Conservation (phyloP, 805 yeast species). For the Myxozyma neotropica region DNA sequence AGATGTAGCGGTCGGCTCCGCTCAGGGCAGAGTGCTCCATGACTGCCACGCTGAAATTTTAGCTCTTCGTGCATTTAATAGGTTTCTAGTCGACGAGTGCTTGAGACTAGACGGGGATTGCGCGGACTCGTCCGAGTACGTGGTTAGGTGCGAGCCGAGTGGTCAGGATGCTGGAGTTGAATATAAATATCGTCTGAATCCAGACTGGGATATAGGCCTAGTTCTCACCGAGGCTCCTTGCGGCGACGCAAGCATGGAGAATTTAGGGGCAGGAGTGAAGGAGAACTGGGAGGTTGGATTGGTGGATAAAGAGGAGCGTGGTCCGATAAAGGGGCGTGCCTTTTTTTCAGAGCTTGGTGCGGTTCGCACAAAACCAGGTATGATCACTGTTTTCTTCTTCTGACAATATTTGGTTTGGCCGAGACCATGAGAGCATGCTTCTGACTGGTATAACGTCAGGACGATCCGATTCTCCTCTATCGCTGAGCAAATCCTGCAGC, state of each 20-base stretch:
- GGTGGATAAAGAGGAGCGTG: conserved; percentile 19
- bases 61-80: conserved; percentile 69
- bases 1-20: conserved; percentile 48
- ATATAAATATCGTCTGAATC: conserved; percentile 43
- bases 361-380: conserved; percentile 86
- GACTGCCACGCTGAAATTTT: conserved; percentile 91
- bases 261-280: conserved; percentile 37
- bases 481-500: conserved; percentile 83
- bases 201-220: conserved; percentile 53
- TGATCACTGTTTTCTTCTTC: neutral
- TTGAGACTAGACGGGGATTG: neutral
- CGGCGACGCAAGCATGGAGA: conserved; percentile 80
- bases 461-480: conserved; percentile 68
- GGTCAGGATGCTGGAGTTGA: neutral
- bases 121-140: conserved; percentile 4
- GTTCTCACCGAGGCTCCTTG: conserved; percentile 81
- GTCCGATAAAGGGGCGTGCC: conserved; percentile 61
- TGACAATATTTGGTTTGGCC: too few species aligned
- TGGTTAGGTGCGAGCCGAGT: neutral
- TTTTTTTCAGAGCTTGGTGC: conserved; percentile 58
- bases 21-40: conserved; percentile 69
- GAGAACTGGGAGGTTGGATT: conserved; percentile 15
- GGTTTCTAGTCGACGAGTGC: conserved; percentile 56
- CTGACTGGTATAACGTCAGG: conserved; percentile 42
- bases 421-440: neutral